Conservation (phyloP, 1,139 yeast genomes). For the Casaregolazyma suthepensis region DNA sequence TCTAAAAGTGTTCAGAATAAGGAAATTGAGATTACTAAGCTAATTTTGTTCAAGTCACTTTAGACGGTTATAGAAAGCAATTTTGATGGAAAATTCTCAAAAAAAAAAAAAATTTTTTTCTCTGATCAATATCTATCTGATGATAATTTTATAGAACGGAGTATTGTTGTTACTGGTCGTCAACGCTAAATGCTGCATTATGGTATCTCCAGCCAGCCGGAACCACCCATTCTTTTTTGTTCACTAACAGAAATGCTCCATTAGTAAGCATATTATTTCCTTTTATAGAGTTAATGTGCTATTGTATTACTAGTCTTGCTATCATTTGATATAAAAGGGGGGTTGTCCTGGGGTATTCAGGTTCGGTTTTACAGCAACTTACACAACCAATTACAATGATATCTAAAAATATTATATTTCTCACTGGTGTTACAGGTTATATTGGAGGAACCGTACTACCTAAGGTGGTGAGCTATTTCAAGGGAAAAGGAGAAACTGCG, state of each 20-base stretch:
- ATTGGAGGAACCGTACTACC: conserved; percentile 35
- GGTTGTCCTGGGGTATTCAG: neutral
- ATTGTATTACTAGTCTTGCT: neutral
- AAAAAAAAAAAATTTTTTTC: too few species aligned
- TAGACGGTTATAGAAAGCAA: too few species aligned
- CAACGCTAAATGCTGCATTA: too few species aligned
- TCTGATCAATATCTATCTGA: neutral
- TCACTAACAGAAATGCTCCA: neutral
- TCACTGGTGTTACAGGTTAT: conserved; percentile 37
- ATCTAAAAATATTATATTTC: conserved; percentile 11
- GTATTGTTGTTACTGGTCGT: too few species aligned
- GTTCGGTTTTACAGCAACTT: too few species aligned
- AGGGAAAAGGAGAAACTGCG: conserved; percentile 18
- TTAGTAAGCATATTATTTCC: neutral
- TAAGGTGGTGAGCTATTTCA: conserved; percentile 24
- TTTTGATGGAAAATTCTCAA: neutral
- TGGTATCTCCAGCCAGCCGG: neutral
- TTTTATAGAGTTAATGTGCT: neutral
- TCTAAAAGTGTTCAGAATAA: too few species aligned
- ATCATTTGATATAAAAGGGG: neutral
- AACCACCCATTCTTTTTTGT: neutral
- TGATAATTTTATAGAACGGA: neutral
- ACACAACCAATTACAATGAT: neutral
- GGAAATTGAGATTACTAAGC: neutral
- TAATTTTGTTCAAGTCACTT: neutral